Percentiles rank a stretch among this genome's conserved stretches.
Evolutionary conservation across 106 monocot genomes (phyloP).

Genomic region (Dioscorea alata): DNA sequence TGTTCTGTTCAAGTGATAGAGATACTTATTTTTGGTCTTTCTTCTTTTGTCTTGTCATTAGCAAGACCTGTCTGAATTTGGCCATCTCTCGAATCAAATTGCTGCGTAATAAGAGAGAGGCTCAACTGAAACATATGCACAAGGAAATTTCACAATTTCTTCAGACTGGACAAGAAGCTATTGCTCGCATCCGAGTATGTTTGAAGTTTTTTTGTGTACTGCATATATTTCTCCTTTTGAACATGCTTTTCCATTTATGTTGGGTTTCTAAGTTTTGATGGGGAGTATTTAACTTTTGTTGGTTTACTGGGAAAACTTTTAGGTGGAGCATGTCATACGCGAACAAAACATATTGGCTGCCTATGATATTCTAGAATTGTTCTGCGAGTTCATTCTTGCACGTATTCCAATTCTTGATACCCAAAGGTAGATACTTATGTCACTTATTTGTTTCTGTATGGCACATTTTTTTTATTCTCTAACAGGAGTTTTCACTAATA

Average conservation of each 20-base stretch:
- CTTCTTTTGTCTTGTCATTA: conserved; percentile 14
- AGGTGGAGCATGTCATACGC: conserved; percentile 96
- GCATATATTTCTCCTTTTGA: background rate
- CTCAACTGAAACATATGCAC: conserved; percentile 70
- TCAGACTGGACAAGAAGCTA: conserved; percentile 87
- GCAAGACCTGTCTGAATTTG: conserved; percentile 91
- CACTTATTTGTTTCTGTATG: background rate
- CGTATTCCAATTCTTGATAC: conserved; percentile 87
- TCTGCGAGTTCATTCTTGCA: conserved; percentile 94
- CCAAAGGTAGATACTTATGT: conserved; percentile 46
- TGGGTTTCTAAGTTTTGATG: no score
- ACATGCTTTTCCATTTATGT: background rate
- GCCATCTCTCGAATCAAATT: conserved; percentile 90
- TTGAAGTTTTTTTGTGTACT: background rate
- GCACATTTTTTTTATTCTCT: no score
- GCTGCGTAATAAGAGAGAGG: conserved; percentile 82
- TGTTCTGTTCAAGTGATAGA: background rate
- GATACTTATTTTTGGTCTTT: background rate
- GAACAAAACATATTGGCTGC: conserved; percentile 85
- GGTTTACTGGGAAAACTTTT: conserved; percentile 11
- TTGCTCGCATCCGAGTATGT: conserved; percentile 81
- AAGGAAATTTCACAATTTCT: conserved; percentile 84
- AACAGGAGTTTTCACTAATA: background rate
- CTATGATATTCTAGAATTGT: conserved; percentile 88
- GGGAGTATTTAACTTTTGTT: background rate